Conservation (phyloP, 2,329 filamentous ascomycete genomes). For the Erysiphe neolycopersici region DNA sequence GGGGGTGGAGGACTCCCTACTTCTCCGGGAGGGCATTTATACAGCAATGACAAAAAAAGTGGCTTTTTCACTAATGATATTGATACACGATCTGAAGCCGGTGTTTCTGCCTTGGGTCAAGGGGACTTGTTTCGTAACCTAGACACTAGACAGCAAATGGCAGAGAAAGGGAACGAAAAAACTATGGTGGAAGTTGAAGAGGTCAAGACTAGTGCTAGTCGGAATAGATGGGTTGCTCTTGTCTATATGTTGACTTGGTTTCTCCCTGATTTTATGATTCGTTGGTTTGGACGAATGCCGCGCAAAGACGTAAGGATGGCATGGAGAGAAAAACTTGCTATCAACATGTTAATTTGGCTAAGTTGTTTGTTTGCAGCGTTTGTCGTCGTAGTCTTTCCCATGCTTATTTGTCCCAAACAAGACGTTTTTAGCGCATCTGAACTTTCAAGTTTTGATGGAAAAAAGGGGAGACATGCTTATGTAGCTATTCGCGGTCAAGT, state of each 20-base stretch:
- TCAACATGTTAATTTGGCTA: slow-evolving; percentile 94
- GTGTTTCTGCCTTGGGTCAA: slow-evolving; percentile 65
- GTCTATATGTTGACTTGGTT: slow-evolving; percentile 70
- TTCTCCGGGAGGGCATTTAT: slow-evolving; percentile 31
- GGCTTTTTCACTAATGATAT: slow-evolving; percentile 57
- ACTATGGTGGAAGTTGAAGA: slow-evolving; percentile 78
- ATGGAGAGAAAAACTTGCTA: slow-evolving; percentile 92
- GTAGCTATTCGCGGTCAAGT: slow-evolving; percentile 72
- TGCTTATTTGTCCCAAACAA: slow-evolving; percentile 73
- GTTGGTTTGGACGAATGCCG: slow-evolving; percentile 53
- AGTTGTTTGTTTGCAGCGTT: slow-evolving; percentile 54
- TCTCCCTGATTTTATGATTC: slow-evolving; percentile 62
- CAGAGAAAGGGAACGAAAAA: slow-evolving; percentile 81
- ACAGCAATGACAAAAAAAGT: slow-evolving; percentile 46
- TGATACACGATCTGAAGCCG: slow-evolving; percentile 74
- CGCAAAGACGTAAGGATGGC: slow-evolving; percentile 79
- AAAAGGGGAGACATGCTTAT: slow-evolving; percentile 34
- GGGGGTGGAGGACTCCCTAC: slow-evolving; percentile 24
- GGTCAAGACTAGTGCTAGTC: slow-evolving; percentile 44
- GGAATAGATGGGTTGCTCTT: slow-evolving; percentile 73
- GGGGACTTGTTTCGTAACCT: slow-evolving; percentile 98
- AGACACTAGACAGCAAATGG: slow-evolving; percentile 80
- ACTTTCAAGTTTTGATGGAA: slow-evolving; percentile 46
- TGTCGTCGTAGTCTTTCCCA: slow-evolving; percentile 72
- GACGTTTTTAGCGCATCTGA: slow-evolving; percentile 63